A percentile compares a stretch with the other conserved stretches of the same genome.
phyloP scores from a whole-genome alignment of 192 early-diverging fungal genomes.

The Fimicolochytrium jonesii region DNA sequence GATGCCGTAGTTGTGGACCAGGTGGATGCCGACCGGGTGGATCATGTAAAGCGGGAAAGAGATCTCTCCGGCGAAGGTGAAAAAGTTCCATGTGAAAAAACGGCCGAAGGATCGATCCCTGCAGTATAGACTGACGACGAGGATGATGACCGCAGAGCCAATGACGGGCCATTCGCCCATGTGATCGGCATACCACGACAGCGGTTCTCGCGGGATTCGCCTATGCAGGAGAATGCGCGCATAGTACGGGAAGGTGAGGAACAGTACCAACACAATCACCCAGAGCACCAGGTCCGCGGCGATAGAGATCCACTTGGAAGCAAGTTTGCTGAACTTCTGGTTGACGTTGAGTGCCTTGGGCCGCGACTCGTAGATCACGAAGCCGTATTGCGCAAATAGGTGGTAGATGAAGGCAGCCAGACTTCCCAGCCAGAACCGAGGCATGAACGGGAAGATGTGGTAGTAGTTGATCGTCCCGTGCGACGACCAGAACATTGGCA shows the following conservation, averaged over 20 bases:
- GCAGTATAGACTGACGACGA: constrained; percentile 11
- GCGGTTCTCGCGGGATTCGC: background rate
- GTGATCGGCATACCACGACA: constrained; percentile 19
- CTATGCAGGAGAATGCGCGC: background rate
- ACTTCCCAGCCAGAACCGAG: constrained; percentile 27
- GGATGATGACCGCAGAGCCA: constrained; percentile 15
- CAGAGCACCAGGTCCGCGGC: constrained; percentile 12
- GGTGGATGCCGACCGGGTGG: constrained; percentile 20
- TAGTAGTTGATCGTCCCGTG: constrained; percentile 20
- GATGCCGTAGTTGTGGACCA: background rate
- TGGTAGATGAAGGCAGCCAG: constrained; percentile 25
- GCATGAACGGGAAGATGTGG: constrained; percentile 17
- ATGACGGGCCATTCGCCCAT: constrained; percentile 13
- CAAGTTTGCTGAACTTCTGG: constrained; percentile 8
- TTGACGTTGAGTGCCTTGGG: background rate
- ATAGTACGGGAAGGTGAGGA: constrained; percentile 22
- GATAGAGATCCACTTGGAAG: constrained; percentile 18
- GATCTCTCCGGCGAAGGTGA: constrained; percentile 30
- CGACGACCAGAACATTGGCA: constrained; percentile 21
- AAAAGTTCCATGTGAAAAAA: constrained; percentile 27
- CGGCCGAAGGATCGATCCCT: constrained; percentile 20
- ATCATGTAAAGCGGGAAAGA: constrained; percentile 29
- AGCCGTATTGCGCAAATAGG: constrained; percentile 27
- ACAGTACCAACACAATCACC: constrained; percentile 5
- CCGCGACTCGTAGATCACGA: constrained; percentile 19